Evolutionary conservation across 2,329 filamentous ascomycete genomes (phyloP).

Genomic region (Emmonsia crescens): DNA sequence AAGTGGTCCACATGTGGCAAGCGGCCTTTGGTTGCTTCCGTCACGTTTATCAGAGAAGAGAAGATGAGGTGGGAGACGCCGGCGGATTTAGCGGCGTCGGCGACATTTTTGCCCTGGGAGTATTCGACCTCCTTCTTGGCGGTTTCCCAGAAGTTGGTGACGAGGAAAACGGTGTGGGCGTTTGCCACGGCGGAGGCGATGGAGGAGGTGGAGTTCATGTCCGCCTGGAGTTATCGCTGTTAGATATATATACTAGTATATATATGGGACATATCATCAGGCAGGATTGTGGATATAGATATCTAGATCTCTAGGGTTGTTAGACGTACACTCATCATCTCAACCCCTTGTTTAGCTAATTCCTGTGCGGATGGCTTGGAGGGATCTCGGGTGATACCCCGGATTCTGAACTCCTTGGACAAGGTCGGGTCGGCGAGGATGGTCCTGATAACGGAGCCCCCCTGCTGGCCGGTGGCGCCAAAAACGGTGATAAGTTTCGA

Average conservation of each 20-base stretch:
- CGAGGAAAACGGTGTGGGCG: slow-evolving; percentile 40
- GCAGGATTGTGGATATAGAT: neutral
- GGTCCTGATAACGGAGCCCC: slow-evolving; percentile 37
- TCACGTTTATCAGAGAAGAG: slow-evolving; percentile 27
- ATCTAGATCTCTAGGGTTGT: neutral
- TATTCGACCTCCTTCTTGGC: slow-evolving; percentile 27
- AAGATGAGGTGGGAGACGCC: slow-evolving; percentile 33
- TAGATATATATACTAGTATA: too few species aligned
- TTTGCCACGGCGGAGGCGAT: slow-evolving; percentile 33
- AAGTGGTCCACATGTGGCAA: slow-evolving; percentile 29
- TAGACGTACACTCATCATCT: slow-evolving; percentile 21
- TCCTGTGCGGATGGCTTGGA: slow-evolving; percentile 21
- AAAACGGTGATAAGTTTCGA: slow-evolving; percentile 34
- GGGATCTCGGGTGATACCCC: slow-evolving; percentile 41
- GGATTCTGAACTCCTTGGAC: slow-evolving; percentile 38
- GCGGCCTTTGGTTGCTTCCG: slow-evolving; percentile 25
- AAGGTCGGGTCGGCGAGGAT: slow-evolving; percentile 38
- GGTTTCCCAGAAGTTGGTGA: slow-evolving; percentile 39
- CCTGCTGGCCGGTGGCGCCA: slow-evolving; percentile 45
- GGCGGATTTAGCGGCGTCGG: slow-evolving; percentile 27
- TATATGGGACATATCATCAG: neutral
- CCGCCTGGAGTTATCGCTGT: slow-evolving; percentile 31
- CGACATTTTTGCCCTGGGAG: slow-evolving; percentile 27
- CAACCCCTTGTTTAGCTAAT: slow-evolving; percentile 22
- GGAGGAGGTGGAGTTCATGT: slow-evolving; percentile 31